phyloP scores from a whole-genome alignment of 306 rosid genomes.

The Cucurbita ficifolia region DNA sequence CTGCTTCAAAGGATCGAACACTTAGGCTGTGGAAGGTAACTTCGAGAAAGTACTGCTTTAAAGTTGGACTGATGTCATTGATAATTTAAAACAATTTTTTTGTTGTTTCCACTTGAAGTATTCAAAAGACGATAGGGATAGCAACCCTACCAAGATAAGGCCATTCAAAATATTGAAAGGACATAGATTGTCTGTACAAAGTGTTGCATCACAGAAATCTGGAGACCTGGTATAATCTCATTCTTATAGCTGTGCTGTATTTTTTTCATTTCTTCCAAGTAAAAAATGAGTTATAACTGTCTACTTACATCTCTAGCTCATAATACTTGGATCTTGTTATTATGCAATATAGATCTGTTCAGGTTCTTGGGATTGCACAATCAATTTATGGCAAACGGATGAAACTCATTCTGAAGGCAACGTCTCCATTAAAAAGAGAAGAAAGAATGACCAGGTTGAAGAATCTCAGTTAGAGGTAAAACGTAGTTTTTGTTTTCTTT shows the following conservation, averaged over 20 bases:
- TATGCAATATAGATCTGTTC: slow-evolving; percentile 58
- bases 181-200: slow-evolving; percentile 59
- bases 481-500: not conserved
- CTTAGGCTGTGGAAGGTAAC: slow-evolving; percentile 87
- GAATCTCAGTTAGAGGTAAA: slow-evolving; percentile 74
- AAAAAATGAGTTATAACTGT: not conserved
- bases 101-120: slow-evolving; percentile 24
- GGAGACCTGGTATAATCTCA: slow-evolving; percentile 50
- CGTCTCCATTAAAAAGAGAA: slow-evolving; percentile 65
- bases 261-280: slow-evolving; percentile 3
- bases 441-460: slow-evolving; percentile 29
- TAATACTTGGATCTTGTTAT: not conserved
- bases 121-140: slow-evolving; percentile 30
- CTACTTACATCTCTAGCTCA: slow-evolving; percentile 2
- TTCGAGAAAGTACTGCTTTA: slow-evolving; percentile 10
- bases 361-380: slow-evolving; percentile 85
- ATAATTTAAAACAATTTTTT: slow-evolving; percentile 11
- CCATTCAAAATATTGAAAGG: slow-evolving; percentile 76
- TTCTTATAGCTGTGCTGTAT: not conserved
- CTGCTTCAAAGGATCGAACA: slow-evolving; percentile 80
- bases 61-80: not conserved
- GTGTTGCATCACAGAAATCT: slow-evolving; percentile 52
- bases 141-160: slow-evolving; percentile 31
- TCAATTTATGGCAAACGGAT: slow-evolving; percentile 64
- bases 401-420: slow-evolving; percentile 43